Percentiles rank a stretch among this genome's conserved stretches.
phyloP scores from a whole-genome alignment of 139 green algal species.

The Chlamydomonas schloesseri region DNA sequence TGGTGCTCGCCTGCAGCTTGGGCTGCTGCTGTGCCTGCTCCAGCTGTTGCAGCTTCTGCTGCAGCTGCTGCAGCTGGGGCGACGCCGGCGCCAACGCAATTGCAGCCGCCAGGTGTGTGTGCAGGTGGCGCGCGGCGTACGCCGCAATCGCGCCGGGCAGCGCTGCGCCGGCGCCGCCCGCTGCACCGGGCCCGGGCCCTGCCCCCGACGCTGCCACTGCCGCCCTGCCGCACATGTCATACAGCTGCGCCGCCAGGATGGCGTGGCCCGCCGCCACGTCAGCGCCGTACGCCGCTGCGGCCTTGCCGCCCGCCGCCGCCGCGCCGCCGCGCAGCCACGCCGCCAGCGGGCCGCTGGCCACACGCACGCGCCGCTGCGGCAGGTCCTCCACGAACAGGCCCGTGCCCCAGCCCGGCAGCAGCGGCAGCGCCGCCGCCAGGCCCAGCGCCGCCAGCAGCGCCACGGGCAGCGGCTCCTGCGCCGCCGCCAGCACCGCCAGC shows the following conservation, averaged over 20 bases:
- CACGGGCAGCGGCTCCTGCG: conserved; percentile 6
- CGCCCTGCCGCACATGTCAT: not conserved
- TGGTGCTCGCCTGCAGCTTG: too few relatives aligned
- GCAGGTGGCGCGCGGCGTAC: not conserved
- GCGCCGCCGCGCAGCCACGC: not conserved
- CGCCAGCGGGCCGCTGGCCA: not conserved
- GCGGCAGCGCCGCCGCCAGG: not conserved
- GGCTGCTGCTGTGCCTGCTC: too few relatives aligned
- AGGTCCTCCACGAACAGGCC: not conserved
- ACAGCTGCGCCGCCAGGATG: not conserved
- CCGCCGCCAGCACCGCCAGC: not conserved
- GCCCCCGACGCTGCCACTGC: too few relatives aligned
- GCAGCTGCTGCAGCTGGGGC: too few relatives aligned
- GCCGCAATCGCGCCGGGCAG: not conserved
- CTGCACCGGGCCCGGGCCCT: too few relatives aligned
- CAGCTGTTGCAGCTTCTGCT: too few relatives aligned
- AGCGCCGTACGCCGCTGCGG: not conserved
- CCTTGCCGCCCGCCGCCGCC: not conserved
- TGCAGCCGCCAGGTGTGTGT: not conserved
- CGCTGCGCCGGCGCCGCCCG: too few relatives aligned
- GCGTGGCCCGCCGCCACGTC: not conserved
- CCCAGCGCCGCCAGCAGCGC: not conserved
- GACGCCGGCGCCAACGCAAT: not conserved
- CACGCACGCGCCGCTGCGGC: not conserved
- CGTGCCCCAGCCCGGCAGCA: not conserved